Evolutionary conservation across 306 rosid species (phyloP).

Genomic region (Citrullus mucosospermus): DNA sequence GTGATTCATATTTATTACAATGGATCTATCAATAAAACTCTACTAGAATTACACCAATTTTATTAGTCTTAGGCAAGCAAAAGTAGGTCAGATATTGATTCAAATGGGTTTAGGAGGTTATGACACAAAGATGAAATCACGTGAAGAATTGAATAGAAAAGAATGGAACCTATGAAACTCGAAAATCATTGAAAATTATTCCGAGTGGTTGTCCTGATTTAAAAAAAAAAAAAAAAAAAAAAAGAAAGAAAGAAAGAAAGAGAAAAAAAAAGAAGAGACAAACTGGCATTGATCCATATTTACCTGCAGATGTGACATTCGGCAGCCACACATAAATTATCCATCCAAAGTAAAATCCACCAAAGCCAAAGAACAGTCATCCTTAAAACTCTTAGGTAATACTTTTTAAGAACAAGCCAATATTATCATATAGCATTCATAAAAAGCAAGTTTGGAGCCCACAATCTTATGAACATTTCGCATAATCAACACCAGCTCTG

Average conservation of each 20-base stretch:
- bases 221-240: no score
- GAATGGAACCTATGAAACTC: not conserved
- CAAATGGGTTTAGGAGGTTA: not conserved
- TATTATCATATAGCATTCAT: not conserved
- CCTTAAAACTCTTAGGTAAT: not conserved
- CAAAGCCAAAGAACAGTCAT: not conserved
- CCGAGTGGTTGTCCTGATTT: not conserved
- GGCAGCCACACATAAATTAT: no score
- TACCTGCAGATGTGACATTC: not conserved
- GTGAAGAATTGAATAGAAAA: not conserved
- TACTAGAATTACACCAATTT: no score
- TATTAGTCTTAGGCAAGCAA: not conserved
- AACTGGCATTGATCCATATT: constrained; percentile 3
- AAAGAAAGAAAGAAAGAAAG: not conserved
- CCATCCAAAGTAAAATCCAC: not conserved
- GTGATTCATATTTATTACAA: no score
- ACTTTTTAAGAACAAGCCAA: not conserved
- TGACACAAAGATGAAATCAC: not conserved
- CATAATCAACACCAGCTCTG: not conserved
- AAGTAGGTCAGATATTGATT: not conserved
- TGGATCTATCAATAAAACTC: no score
- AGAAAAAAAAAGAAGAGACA: not conserved
- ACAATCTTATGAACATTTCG: constrained; percentile 6
- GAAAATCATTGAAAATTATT: not conserved
- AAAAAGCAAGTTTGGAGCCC: not conserved